phyloP scores from a whole-genome alignment of 2,329 filamentous ascomycete species.

The Fusarium duplospermum region DNA sequence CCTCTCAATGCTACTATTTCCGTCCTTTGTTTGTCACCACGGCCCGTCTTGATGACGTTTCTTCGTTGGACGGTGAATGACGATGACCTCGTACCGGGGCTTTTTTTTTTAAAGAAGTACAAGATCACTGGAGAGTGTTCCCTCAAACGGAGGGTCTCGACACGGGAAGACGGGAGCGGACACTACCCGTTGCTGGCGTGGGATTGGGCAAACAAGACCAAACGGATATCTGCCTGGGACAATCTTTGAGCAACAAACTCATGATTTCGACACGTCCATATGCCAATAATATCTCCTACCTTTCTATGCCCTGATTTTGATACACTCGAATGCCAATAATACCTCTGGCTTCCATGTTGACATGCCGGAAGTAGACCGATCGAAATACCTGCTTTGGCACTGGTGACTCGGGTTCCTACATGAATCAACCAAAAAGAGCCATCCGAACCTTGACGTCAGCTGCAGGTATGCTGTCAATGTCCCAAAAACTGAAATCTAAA shows the following conservation, averaged over 20 bases:
- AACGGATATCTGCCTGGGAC: conserved; percentile 6
- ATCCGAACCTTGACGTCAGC: not conserved
- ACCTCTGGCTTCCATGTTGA: not conserved
- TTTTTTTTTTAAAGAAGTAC: not conserved
- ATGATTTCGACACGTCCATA: not conserved
- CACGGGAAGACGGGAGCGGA: conserved; percentile 24
- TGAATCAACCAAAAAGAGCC: conserved; percentile 8
- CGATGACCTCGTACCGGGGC: not conserved
- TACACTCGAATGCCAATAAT: not conserved
- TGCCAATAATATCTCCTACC: not conserved
- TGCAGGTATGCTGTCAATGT: not conserved
- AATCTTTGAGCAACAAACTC: conserved; percentile 17
- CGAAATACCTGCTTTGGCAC: conserved; percentile 14
- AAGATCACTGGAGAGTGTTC: not conserved
- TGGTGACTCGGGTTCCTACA: conserved; percentile 31
- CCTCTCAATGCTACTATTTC: conserved; percentile 30
- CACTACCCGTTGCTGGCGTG: conserved; percentile 13
- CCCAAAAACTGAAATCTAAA: not conserved
- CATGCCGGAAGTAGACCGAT: conserved; percentile 16
- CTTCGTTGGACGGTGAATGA: conserved; percentile 9
- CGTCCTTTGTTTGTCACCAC: conserved; percentile 19
- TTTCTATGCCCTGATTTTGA: not conserved
- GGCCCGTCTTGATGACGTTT: conserved; percentile 17
- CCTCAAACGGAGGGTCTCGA: conserved; percentile 31
- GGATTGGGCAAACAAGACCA: conserved; percentile 29